A percentile compares a stretch with the other conserved stretches of the same genome.
Evolutionary conservation across 2,329 filamentous ascomycete species (phyloP).

Genomic region (Aspergillus luchuensis): DNA sequence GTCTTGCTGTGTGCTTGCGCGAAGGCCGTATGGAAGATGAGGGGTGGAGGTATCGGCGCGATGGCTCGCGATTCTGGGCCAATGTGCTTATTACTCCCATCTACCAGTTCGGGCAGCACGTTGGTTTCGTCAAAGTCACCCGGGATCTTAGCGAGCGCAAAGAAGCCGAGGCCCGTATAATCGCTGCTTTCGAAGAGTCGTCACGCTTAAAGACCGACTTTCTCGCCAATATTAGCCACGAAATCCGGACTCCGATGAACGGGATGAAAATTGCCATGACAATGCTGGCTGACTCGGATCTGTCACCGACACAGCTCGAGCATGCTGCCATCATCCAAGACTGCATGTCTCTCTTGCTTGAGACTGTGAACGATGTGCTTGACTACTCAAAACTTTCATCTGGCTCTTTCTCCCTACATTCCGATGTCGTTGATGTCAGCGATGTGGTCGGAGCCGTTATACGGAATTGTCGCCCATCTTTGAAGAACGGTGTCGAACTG

Average conservation of each 20-base stretch:
- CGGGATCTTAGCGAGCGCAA: conserved; percentile 60
- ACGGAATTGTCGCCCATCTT: conserved; percentile 52
- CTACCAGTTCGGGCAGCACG: conserved; percentile 54
- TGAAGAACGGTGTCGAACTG: conserved; percentile 52
- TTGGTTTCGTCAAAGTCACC: conserved; percentile 63
- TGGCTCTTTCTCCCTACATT: conserved; percentile 59
- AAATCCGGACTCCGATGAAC: conserved; percentile 67
- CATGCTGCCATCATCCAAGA: conserved; percentile 61
- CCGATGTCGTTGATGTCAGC: conserved; percentile 54
- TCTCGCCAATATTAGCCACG: conserved; percentile 65
- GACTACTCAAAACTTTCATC: conserved; percentile 66
- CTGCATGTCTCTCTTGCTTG: conserved; percentile 60
- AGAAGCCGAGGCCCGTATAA: conserved; percentile 56
- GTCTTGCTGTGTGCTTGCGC: conserved; percentile 55
- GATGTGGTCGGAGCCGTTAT: conserved; percentile 52
- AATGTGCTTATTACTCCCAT: conserved; percentile 62
- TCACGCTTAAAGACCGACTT: conserved; percentile 64
- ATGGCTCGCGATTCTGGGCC: conserved; percentile 62
- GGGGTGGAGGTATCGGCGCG: conserved; percentile 61
- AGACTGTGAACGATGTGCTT: conserved; percentile 67
- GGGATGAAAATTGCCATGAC: conserved; percentile 62
- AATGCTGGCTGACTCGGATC: conserved; percentile 56
- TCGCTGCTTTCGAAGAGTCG: conserved; percentile 63
- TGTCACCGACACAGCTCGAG: conserved; percentile 59
- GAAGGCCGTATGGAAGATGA: conserved; percentile 62